Conservation (phyloP, 345 rosid species). For the Raphanus sativus region DNA sequence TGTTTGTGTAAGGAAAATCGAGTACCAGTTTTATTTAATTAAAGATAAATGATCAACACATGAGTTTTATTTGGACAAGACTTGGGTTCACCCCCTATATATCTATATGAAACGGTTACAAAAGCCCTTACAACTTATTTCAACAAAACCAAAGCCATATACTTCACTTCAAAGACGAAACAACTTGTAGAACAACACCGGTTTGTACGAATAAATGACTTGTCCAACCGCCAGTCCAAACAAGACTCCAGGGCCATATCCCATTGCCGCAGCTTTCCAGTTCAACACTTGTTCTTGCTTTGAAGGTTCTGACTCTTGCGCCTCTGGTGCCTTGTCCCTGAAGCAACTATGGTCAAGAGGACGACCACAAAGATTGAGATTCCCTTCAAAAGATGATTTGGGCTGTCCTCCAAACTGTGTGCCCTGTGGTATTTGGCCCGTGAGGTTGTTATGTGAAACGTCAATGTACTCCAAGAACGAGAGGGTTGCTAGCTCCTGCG, state of each 20-base stretch:
- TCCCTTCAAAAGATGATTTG: background rate
- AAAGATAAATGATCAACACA: no score
- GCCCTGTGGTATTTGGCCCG: background rate
- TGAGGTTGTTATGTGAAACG: background rate
- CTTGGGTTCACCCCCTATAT: no score
- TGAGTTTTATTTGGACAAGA: no score
- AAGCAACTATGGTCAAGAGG: background rate
- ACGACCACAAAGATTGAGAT: background rate
- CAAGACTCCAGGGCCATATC: background rate
- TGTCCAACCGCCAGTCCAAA: conserved; percentile 5
- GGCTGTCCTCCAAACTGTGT: background rate
- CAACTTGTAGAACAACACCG: background rate
- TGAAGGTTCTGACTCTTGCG: background rate
- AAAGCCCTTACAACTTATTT: background rate
- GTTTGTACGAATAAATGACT: background rate
- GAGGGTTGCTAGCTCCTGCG: background rate
- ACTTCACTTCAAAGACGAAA: background rate
- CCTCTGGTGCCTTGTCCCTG: background rate
- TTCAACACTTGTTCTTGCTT: background rate
- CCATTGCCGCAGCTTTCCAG: background rate
- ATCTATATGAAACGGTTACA: background rate
- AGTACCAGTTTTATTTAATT: no score
- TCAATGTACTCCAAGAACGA: background rate
- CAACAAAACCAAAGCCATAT: background rate
- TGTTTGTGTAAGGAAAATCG: background rate